A percentile compares a stretch with the other conserved stretches of the same genome.
These are phyloP conservation scores for Kwoniella mangroviensis DNA, from an alignment of 768 basidiomycete species.

Conservation along the genomic window DNA sequence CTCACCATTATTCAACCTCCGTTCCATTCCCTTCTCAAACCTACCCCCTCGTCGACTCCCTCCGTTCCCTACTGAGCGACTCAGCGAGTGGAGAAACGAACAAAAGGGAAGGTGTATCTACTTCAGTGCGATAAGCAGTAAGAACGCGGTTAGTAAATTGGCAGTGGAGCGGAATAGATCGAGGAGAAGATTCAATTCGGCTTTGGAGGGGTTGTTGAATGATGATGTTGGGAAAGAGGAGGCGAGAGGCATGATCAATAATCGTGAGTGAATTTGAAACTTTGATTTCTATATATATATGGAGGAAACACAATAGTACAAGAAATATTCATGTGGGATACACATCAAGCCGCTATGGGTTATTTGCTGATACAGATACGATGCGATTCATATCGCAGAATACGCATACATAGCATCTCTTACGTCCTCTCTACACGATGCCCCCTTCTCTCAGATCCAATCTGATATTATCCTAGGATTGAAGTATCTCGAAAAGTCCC, in stretches of 20 bases:
- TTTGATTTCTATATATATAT: too few species aligned
- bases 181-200: constrained; percentile 26
- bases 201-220: constrained; percentile 30
- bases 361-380: too few species aligned
- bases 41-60: constrained; percentile 14
- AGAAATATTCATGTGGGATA: not conserved
- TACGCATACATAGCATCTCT: constrained; percentile 27
- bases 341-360: too few species aligned
- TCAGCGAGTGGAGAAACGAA: not conserved
- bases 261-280: too few species aligned
- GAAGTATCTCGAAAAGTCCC: constrained; percentile 8
- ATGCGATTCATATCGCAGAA: constrained; percentile 11
- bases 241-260: constrained; percentile 2
- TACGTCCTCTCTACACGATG: constrained; percentile 18
- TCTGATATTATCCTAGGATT: constrained; percentile 17
- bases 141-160: constrained; percentile 30
- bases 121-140: constrained; percentile 28
- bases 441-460: constrained; percentile 9
- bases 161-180: constrained; percentile 33
- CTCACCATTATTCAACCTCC: constrained; percentile 23
- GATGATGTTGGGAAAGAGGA: not conserved
- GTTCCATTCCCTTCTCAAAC: constrained; percentile 6
- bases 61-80: constrained; percentile 18
- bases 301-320: too few species aligned
- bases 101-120: constrained; percentile 2